These are phyloP conservation scores for Microcos paniculata DNA, from an alignment of 345 rosid genomes.

Conservation along the genomic window DNA sequence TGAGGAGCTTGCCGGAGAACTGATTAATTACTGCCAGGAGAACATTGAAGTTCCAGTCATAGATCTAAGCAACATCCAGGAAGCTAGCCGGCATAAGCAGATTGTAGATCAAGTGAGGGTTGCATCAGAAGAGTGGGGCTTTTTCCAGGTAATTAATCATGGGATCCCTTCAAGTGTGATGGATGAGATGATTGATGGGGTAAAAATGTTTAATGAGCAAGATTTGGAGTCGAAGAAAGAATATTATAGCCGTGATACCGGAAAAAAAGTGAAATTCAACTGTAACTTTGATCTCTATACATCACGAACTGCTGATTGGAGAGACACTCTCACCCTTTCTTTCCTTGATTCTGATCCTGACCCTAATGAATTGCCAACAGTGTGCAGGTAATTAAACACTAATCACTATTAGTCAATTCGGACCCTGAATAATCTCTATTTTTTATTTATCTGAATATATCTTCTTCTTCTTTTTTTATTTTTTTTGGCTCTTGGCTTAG, in stretches of 20 bases:
- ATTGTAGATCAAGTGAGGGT: constrained; percentile 23
- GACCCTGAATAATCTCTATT: too few species aligned
- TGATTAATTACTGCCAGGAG: background rate
- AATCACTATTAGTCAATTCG: too few species aligned
- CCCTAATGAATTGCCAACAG: constrained; percentile 16
- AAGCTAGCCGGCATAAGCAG: constrained; percentile 4
- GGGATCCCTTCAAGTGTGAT: constrained; percentile 33
- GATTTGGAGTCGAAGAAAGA: constrained; percentile 33
- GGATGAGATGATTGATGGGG: constrained; percentile 28
- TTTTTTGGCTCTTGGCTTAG: too few species aligned
- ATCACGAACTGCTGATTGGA: constrained; percentile 23
- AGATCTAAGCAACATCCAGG: constrained; percentile 21
- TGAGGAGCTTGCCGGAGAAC: background rate
- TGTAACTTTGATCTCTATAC: constrained; percentile 21
- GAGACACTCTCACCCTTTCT: constrained; percentile 7
- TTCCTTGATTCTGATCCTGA: background rate
- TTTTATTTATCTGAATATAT: too few species aligned
- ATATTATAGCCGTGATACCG: constrained; percentile 26
- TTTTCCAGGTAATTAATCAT: constrained; percentile 48
- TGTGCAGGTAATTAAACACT: constrained; percentile 24
- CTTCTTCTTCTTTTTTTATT: too few species aligned
- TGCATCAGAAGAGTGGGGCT: constrained; percentile 41
- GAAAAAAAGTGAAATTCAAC: background rate
- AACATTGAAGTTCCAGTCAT: constrained; percentile 30
- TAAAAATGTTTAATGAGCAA: constrained; percentile 36